Base-by-base conservation (phyloP, 805 yeast genomes). In the Candida chilensis region DNA sequence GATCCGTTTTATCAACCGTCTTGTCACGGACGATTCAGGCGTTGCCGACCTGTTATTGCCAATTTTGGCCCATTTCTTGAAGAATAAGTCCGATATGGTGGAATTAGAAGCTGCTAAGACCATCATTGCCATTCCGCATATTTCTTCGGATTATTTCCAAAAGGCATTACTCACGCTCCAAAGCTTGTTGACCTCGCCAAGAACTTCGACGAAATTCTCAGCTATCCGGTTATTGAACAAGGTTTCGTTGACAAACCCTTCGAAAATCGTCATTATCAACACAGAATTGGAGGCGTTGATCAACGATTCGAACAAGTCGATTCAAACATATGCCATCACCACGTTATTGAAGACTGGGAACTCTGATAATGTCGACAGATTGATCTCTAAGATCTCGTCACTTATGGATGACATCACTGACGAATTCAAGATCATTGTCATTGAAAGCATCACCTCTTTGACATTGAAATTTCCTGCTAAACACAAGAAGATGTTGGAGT, bases 261-360 rank as follows among this genome's bases (percentile, higher is more conserved):
- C 80, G 42, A 79, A 75, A 45, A 71, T 81, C 30, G 75, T 82
- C 39, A 71, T 73, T 27, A 86, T 94, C 54, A 92, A 86, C 50
- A 62, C 70, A 30, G 96, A 88, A 53, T 71, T 92, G 48, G 97
- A 92, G 59, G 62, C 75, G 19, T 69, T 92, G 52, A 84, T 92
- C 46, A 79, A 80, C 50, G 97, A 90, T 54, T 53, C 88, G 16
- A 87, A 85, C 60, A 77, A 95, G 59, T 79, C 95, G 20, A 77
- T 92, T 40, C 90, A 97, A 10, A 92, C 98, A 11, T 90, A 86
- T 57, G 96, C 98, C 17, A 92, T 92, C 52, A 92, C 97, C 20
- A 90, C 97, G 2, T 67, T 92, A 48, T 73, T 92, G 55, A 92
- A 90, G 61, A 90, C 97, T 2, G 95, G 96, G 51, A 87, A 88